These are phyloP conservation scores for Ganoderma meredithae DNA, from an alignment of 1,284 basidiomycete species.

Conservation along the genomic window DNA sequence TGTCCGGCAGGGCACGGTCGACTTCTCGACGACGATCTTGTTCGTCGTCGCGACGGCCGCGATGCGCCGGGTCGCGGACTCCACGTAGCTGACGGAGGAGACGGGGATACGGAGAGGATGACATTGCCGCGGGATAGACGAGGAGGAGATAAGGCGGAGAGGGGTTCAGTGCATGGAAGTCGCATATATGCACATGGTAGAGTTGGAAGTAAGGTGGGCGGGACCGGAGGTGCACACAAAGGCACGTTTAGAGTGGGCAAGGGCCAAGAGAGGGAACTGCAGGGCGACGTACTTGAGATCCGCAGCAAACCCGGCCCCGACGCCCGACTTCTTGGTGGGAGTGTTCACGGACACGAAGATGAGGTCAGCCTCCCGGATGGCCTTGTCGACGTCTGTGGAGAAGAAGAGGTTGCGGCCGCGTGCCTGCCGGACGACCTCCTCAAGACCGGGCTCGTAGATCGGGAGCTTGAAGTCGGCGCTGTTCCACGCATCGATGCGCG, in stretches of 20 bases:
- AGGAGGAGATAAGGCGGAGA: slow-evolving; percentile 8
- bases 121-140: slow-evolving; percentile 13
- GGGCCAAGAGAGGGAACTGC: slow-evolving; percentile 13
- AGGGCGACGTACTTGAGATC: slow-evolving; percentile 84
- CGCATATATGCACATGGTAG: neutral
- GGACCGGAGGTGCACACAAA: neutral
- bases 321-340: slow-evolving; percentile 97
- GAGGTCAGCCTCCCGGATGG: slow-evolving; percentile 91
- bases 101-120: neutral
- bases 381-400: slow-evolving; percentile 94
- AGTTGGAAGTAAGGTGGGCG: neutral
- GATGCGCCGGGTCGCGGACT: slow-evolving; percentile 95
- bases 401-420: slow-evolving; percentile 98
- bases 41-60: slow-evolving; percentile 89
- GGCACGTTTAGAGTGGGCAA: slow-evolving; percentile 8
- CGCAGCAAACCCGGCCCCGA: slow-evolving; percentile 97
- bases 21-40: slow-evolving; percentile 99
- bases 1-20: slow-evolving; percentile 97
- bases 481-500: slow-evolving; percentile 98
- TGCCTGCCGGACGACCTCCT: slow-evolving; percentile 87
- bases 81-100: slow-evolving; percentile 78
- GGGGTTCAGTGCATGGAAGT: neutral
- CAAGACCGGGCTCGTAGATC: slow-evolving; percentile 98
- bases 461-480: slow-evolving; percentile 77
- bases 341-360: slow-evolving; percentile 95